Conservation (phyloP, 768 basidiomycete genomes). For the Lentinula edodes region DNA sequence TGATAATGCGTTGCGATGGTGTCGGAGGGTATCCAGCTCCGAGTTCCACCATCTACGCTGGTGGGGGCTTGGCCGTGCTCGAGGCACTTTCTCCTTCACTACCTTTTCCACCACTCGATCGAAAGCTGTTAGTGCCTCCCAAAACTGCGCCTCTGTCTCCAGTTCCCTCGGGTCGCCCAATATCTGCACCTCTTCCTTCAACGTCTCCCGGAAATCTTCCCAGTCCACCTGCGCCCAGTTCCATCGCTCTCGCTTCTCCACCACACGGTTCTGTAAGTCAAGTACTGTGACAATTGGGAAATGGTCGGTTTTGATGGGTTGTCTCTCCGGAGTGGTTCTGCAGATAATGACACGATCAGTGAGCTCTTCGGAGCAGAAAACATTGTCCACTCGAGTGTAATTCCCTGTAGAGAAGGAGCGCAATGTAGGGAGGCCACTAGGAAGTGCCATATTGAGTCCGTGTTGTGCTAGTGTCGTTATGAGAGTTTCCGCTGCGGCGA, state of each 20-base stretch:
- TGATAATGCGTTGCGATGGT: background rate
- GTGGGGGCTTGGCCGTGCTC: background rate
- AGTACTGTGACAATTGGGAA: background rate
- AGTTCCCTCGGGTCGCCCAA: background rate
- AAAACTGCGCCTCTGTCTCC: background rate
- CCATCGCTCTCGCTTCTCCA: background rate
- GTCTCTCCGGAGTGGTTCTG: background rate
- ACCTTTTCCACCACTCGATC: background rate
- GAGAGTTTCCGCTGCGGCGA: conserved; percentile 17
- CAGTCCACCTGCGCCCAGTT: background rate
- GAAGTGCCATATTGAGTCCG: background rate
- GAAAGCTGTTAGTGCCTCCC: background rate
- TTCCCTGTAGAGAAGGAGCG: conserved; percentile 22
- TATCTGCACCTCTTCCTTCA: background rate
- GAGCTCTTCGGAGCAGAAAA: conserved; percentile 23
- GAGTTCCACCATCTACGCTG: background rate
- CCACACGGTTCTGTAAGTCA: background rate
- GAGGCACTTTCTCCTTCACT: background rate
- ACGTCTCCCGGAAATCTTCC: background rate
- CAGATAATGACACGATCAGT: conserved; percentile 8
- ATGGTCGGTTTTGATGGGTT: background rate
- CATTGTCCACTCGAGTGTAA: conserved; percentile 36
- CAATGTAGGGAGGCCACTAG: conserved; percentile 23
- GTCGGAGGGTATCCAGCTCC: background rate
- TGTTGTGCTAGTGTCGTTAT: background rate